phyloP scores from a whole-genome alignment of 208 protist genomes.

The Endotrypanum monterogeii region DNA sequence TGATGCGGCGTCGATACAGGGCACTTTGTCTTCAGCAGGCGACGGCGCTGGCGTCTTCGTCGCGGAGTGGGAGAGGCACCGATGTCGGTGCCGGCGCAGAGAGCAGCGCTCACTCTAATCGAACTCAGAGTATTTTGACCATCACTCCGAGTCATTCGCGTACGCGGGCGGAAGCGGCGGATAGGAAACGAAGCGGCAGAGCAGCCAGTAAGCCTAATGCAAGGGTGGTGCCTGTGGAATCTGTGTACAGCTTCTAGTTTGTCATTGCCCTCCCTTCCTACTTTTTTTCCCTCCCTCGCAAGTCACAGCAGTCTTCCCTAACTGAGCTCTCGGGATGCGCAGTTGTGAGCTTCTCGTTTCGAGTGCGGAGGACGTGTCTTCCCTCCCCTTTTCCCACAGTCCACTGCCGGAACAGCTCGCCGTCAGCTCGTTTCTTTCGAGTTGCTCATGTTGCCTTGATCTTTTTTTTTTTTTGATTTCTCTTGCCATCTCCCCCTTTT shows the following conservation, averaged over 20 bases:
- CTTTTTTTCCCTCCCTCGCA: background rate
- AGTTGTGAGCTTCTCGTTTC: background rate
- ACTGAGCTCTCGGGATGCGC: background rate
- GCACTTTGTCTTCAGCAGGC: constrained; percentile 19
- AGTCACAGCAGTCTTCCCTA: background rate
- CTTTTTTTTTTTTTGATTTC: background rate
- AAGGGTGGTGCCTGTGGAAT: background rate
- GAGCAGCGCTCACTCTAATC: constrained; percentile 1
- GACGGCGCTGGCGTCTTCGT: constrained; percentile 16
- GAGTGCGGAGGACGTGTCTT: too few relatives aligned
- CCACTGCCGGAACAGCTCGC: background rate
- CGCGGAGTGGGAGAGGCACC: background rate
- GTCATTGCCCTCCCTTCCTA: background rate
- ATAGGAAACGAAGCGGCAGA: background rate
- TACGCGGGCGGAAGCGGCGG: too few relatives aligned
- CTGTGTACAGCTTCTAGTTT: constrained; percentile 8
- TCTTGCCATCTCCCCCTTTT: background rate
- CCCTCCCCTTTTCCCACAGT: background rate
- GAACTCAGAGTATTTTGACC: background rate
- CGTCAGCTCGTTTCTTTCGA: background rate
- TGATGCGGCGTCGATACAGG: constrained; percentile 18
- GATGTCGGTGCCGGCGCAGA: background rate
- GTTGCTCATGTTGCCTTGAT: too few relatives aligned
- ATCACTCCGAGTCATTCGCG: too few relatives aligned
- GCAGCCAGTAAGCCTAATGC: background rate